Evolutionary conservation across 441 rosid genomes (phyloP).

Genomic region (Bocquillonia castaneifolia): DNA sequence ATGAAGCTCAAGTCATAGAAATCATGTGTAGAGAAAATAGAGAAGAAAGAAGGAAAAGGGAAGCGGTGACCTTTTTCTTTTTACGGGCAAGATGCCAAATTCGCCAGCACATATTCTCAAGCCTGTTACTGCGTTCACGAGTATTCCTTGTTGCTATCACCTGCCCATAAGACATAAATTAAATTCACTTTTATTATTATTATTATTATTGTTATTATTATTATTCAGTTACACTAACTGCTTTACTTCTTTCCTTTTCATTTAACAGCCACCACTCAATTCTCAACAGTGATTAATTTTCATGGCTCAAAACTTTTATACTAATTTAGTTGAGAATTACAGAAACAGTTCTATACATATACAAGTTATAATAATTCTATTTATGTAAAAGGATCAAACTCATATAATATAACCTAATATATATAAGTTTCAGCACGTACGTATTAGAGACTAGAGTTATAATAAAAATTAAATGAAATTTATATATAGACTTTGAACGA

Average conservation of each 20-base stretch:
- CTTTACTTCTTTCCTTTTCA: conserved; percentile 8
- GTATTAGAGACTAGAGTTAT: no score
- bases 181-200: neutral
- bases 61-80: conserved; percentile 70
- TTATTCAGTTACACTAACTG: conserved; percentile 14
- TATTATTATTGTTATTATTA: neutral
- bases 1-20: neutral
- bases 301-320: no score
- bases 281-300: no score
- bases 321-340: no score
- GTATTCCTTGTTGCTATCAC: conserved; percentile 71
- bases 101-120: conserved; percentile 79
- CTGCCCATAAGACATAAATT: conserved; percentile 36
- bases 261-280: conserved; percentile 10
- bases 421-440: no score
- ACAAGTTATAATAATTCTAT: no score
- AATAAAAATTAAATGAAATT: no score
- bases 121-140: conserved; percentile 64
- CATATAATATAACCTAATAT: no score
- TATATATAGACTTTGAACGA: no score
- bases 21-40: neutral
- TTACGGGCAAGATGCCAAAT: conserved; percentile 76
- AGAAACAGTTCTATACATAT: no score
- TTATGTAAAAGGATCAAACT: no score
- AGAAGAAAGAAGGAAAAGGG: no score